A percentile compares a stretch with the other conserved stretches of the same genome.
Conservation (phyloP, 192 early-diverging fungal genomes). For the Spinellus fusiger region DNA sequence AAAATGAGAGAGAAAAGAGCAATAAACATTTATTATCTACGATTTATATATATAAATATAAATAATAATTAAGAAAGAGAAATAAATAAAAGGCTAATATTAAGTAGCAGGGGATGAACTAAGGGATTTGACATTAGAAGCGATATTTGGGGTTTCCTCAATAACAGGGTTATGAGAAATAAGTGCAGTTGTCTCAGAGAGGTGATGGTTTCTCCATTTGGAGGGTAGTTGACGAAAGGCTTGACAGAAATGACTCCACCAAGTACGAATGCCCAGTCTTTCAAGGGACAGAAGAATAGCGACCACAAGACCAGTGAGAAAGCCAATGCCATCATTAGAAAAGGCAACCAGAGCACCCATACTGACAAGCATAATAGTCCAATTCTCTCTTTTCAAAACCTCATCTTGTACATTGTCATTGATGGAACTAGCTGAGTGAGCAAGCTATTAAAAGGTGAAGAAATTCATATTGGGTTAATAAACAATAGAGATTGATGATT, state of each 20-base stretch:
- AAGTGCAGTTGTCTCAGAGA: no score
- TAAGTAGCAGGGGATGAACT: background rate
- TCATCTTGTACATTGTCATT: constrained; percentile 42
- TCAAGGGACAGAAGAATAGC: constrained; percentile 19
- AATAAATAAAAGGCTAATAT: background rate
- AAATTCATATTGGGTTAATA: background rate
- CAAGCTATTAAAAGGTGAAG: constrained; percentile 15
- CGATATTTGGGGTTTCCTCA: no score
- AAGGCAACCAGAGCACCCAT: constrained; percentile 66
- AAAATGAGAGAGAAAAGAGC: no score
- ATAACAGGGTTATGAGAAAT: no score
- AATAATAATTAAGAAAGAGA: background rate
- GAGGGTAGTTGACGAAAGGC: constrained; percentile 1
- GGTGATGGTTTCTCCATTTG: constrained; percentile 9
- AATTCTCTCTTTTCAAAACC: constrained; percentile 45
- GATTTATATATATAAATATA: background rate
- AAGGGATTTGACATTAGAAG: no score
- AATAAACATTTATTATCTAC: background rate
- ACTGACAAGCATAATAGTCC: constrained; percentile 67
- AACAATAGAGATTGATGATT: no score
- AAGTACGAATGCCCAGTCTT: constrained; percentile 16
- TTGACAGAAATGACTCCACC: background rate
- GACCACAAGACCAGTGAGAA: constrained; percentile 58
- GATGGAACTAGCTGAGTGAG: constrained; percentile 23
- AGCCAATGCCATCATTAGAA: constrained; percentile 78